Conservation (phyloP, 2,329 filamentous ascomycete genomes). For the Alternaria brassicae region DNA sequence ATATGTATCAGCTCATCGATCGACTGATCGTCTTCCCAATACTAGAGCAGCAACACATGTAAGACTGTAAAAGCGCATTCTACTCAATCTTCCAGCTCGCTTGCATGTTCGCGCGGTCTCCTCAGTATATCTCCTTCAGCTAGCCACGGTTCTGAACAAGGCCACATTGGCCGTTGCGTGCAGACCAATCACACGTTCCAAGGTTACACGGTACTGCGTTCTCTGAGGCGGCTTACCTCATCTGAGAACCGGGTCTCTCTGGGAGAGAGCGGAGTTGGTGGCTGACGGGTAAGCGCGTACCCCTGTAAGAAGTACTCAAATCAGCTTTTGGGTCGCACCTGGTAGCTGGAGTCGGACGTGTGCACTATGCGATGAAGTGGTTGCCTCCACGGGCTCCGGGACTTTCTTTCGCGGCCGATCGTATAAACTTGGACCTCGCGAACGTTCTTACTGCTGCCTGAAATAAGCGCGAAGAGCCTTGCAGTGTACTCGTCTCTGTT, state of each 20-base stretch:
- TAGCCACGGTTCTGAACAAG: background rate
- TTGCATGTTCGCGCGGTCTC: background rate
- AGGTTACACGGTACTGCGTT: background rate
- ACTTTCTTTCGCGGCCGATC: background rate
- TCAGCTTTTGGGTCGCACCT: background rate
- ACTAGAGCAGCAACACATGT: background rate
- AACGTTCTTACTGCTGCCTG: background rate
- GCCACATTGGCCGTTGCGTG: background rate
- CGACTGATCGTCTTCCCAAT: background rate
- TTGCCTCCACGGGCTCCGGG: background rate
- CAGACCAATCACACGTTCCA: background rate
- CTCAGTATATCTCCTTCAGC: background rate
- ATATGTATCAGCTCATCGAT: background rate
- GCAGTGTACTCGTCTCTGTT: background rate
- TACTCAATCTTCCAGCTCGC: background rate
- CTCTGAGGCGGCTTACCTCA: constrained; percentile 11
- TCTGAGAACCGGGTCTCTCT: background rate
- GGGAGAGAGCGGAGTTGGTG: constrained; percentile 3
- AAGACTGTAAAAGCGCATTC: background rate
- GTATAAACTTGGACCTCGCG: background rate
- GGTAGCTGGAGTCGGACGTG: background rate
- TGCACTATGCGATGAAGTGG: background rate
- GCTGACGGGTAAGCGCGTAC: background rate
- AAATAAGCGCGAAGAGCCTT: background rate
- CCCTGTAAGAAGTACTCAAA: background rate